Percentiles rank a stretch among this genome's conserved stretches.
Evolutionary conservation across 192 early-diverging fungal species (phyloP).

Genomic region (Gonapodya sp.): DNA sequence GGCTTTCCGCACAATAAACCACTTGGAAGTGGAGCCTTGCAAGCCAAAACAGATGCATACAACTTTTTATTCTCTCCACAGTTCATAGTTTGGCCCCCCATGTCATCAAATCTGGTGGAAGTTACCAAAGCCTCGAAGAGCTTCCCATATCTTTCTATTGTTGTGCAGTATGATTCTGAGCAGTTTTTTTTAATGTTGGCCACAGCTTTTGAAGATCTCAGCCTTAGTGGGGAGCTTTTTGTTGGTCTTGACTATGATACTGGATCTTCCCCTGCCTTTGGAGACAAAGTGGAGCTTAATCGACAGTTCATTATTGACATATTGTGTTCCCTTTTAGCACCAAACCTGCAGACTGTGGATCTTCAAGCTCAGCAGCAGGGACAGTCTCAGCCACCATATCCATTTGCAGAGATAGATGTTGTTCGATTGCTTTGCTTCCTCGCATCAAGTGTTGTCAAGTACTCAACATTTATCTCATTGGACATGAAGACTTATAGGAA

Average conservation of each 20-base stretch:
- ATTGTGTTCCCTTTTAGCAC: not conserved
- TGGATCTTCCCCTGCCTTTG: not conserved
- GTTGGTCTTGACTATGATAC: not conserved
- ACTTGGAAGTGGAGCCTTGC: not conserved
- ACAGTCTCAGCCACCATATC: too few species aligned
- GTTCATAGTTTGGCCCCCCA: not conserved
- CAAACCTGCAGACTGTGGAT: not conserved
- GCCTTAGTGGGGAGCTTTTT: not conserved
- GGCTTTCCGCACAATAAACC: not conserved
- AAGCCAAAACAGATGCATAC: not conserved
- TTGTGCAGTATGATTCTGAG: not conserved
- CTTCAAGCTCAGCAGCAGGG: not conserved
- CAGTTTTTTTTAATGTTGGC: slow-evolving; percentile 1
- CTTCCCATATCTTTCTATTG: not conserved
- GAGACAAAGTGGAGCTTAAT: not conserved
- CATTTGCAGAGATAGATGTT: not conserved
- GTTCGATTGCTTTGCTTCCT: not conserved
- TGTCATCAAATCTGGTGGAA: not conserved
- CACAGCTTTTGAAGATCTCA: not conserved
- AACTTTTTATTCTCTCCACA: not conserved
- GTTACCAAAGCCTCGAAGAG: not conserved
- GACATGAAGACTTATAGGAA: not conserved
- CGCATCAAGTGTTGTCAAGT: not conserved
- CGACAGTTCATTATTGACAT: not conserved
- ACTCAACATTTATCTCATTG: not conserved